phyloP scores from a whole-genome alignment of 345 rosid genomes.

The Draba incana region DNA sequence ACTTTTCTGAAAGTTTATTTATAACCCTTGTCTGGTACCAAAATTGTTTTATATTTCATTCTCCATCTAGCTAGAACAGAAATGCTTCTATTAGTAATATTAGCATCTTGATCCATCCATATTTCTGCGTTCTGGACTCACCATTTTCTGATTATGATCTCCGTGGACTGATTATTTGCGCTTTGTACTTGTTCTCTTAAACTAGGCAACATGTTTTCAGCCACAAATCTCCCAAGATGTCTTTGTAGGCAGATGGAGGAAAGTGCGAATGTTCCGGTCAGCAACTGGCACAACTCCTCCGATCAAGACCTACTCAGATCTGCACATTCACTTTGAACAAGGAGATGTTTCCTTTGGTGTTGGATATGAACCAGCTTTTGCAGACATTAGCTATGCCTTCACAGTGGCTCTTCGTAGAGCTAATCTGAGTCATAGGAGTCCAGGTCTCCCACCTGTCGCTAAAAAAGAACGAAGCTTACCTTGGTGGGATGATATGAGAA shows the following conservation, averaged over 20 bases:
- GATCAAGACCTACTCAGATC: slow-evolving; percentile 79
- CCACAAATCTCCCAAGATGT: slow-evolving; percentile 90
- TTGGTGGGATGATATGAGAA: slow-evolving; percentile 99
- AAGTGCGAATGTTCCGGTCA: slow-evolving; percentile 87
- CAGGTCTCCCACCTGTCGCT: slow-evolving; percentile 55
- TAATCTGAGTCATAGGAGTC: slow-evolving; percentile 73
- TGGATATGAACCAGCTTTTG: slow-evolving; percentile 92
- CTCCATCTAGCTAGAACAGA: slow-evolving; percentile 1
- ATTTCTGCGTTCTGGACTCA: neutral
- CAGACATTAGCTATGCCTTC: slow-evolving; percentile 95
- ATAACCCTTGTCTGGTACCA: no score
- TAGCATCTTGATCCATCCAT: neutral
- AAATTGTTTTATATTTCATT: neutral
- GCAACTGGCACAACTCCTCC: slow-evolving; percentile 97
- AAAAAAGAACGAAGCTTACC: slow-evolving; percentile 94
- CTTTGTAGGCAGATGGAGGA: slow-evolving; percentile 96
- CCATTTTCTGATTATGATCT: slow-evolving; percentile 22
- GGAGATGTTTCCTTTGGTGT: slow-evolving; percentile 88
- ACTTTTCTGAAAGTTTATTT: no score
- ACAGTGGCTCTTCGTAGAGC: slow-evolving; percentile 98
- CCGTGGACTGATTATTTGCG: slow-evolving; percentile 14
- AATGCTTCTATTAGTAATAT: neutral
- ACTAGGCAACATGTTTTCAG: slow-evolving; percentile 92
- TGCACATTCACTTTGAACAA: slow-evolving; percentile 78
- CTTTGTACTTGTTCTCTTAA: slow-evolving; percentile 41